These are phyloP conservation scores for Phytopythium oedochilum DNA, from an alignment of 352 stramenopile species.

Conservation along the genomic window DNA sequence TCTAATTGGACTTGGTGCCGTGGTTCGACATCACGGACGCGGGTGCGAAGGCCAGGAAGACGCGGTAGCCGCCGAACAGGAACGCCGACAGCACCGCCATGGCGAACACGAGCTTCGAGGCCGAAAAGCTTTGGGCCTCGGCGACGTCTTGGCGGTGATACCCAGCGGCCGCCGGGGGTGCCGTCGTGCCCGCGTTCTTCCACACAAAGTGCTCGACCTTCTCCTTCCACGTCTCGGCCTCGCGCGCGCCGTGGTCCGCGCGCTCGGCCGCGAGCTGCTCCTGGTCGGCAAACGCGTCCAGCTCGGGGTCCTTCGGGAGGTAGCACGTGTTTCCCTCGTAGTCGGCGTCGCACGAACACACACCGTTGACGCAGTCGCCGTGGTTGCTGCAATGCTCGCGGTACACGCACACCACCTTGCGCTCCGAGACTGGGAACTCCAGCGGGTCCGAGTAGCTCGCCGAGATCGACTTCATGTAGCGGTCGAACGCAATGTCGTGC, in stretches of 20 bases:
- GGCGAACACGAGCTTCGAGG: slow-evolving; percentile 30
- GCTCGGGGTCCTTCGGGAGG: slow-evolving; percentile 55
- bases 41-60: slow-evolving; percentile 17
- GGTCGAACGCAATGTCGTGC: slow-evolving; percentile 62
- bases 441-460: slow-evolving; percentile 38
- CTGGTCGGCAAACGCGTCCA: slow-evolving; percentile 19
- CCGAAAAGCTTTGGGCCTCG: slow-evolving; percentile 22
- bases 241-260: slow-evolving; percentile 12
- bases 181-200: slow-evolving; percentile 28
- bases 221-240: slow-evolving; percentile 58
- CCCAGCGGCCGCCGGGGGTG: neutral
- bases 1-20: slow-evolving; percentile 29
- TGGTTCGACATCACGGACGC: slow-evolving; percentile 3
- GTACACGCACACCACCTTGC: slow-evolving; percentile 57
- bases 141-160: slow-evolving; percentile 3
- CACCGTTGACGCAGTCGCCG: slow-evolving; percentile 78
- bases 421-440: slow-evolving; percentile 32
- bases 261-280: slow-evolving; percentile 18
- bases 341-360: slow-evolving; percentile 61
- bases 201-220: slow-evolving; percentile 49
- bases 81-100: slow-evolving; percentile 39
- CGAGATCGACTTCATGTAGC: slow-evolving; percentile 70
- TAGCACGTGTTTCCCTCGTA: slow-evolving; percentile 84
- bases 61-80: slow-evolving; percentile 35
- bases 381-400: slow-evolving; percentile 78